Base-by-base conservation (phyloP, 1,284 basidiomycete species). In the Sphagnurus paluster region DNA sequence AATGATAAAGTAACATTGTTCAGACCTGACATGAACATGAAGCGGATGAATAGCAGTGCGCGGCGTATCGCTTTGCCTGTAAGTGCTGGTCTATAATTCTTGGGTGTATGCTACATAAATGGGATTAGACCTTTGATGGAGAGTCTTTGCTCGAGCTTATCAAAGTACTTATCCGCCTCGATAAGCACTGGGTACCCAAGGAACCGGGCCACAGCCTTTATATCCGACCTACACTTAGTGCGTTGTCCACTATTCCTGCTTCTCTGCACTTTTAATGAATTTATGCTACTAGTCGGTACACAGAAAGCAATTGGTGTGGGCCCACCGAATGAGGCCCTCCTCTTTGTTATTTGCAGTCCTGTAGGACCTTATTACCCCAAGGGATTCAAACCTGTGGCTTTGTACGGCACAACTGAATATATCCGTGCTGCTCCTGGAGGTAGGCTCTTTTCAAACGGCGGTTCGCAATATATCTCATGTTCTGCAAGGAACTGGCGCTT, bases 1-100 rank as follows among this genome's bases (percentile, higher is more conserved):
- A 74, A 85, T 38, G 94, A 90, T 17, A 82, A 80, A 41, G 80
- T 97, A 10, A 84, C 91, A 10, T 70, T 99, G 51, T 99, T 99
- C 79, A 77, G 97, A 42, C 97, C 97, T 1, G 93, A 99, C 65
- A 96, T 95, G 87, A 99, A 99, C 75, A 98, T 99, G 95, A 83
- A 82, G 65, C 82, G 91, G 28, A 90, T 94, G 90, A 91, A 91
- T 68, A 77, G 56, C 28, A 91, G 87, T 55, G 91, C 91, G 10
- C 44, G 65, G 43, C 77, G 88, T 28, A 71, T 93, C 48, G 87
- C 90, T 19, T 67, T 94, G 36, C 91, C 91, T 5, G 90, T 90
- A 54, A 53, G 84, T 67, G 13, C 25, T 34, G 17, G 39, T 21
- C 17, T 33, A 38, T n/a, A 36, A 17, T 24, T 23, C 25, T 39